A percentile compares a stretch with the other conserved stretches of the same genome.
These are phyloP conservation scores for Colletotrichum tanaceti DNA, from an alignment of 2,329 filamentous ascomycete species.

Conservation along the genomic window DNA sequence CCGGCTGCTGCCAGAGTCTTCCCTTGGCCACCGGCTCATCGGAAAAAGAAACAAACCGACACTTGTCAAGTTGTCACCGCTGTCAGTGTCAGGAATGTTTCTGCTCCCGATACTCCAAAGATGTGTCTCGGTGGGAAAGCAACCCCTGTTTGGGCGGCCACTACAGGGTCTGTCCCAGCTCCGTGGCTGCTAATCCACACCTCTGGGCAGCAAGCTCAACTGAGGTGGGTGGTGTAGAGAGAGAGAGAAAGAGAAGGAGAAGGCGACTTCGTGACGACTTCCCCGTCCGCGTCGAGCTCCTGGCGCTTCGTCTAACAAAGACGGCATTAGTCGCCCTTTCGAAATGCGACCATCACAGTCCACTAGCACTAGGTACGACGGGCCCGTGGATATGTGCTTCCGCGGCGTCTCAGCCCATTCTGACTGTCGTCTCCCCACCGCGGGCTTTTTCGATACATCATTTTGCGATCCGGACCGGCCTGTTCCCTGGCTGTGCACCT, in stretches of 20 bases:
- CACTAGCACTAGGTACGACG: conserved; percentile 10
- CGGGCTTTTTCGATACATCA: conserved; percentile 27
- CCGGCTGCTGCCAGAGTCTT: conserved; percentile 9
- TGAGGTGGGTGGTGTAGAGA: conserved; percentile 1
- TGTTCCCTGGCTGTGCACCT: conserved; percentile 20
- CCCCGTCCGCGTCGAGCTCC: conserved; percentile 19
- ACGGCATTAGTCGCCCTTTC: conserved; percentile 1
- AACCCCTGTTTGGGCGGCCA: conserved; percentile 1
- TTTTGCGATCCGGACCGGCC: conserved; percentile 1
- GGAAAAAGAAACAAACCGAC: conserved; percentile 32
- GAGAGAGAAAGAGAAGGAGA: conserved; percentile 13
- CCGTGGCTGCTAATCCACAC: conserved; percentile 24
- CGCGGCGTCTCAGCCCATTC: conserved; percentile 38
- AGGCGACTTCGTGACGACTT: conserved; percentile 28
- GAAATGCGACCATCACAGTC: conserved; percentile 17
- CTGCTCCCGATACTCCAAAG: conserved; percentile 19
- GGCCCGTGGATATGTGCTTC: conserved; percentile 25
- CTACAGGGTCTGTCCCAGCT: conserved; percentile 28
- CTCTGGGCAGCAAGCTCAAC: conserved; percentile 1
- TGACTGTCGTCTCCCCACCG: not conserved
- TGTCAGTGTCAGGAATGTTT: conserved; percentile 33
- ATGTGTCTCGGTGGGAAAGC: conserved; percentile 22
- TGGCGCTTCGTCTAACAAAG: conserved; percentile 39
- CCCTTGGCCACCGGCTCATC: not conserved
- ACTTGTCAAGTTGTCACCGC: conserved; percentile 34